phyloP scores from a whole-genome alignment of 768 basidiomycete genomes.

The Hortiboletus campestris region DNA sequence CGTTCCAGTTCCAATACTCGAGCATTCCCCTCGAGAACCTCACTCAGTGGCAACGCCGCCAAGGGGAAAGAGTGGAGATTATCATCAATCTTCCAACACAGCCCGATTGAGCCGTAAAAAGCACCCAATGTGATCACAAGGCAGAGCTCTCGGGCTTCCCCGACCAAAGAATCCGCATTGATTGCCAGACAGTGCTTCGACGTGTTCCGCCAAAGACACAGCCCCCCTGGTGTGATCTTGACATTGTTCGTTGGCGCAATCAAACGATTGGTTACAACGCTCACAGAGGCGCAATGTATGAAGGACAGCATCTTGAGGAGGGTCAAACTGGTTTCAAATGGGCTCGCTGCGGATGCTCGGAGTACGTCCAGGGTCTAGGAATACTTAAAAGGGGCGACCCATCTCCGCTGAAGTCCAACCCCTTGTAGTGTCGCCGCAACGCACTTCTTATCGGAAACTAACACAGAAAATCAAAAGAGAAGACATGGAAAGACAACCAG shows the following conservation, averaged over 20 bases:
- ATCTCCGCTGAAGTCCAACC: background rate
- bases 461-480: background rate
- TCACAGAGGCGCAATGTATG: background rate
- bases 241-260: background rate
- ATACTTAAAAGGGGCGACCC: background rate
- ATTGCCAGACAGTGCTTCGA: background rate
- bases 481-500: slow-evolving; percentile 6
- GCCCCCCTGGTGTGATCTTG: background rate
- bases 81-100: background rate
- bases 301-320: background rate
- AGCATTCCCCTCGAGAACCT: background rate
- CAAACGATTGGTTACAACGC: background rate
- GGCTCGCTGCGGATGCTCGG: background rate
- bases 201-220: background rate
- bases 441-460: background rate
- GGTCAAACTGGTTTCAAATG: background rate
- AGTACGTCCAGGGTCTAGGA: background rate
- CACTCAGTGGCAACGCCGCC: background rate
- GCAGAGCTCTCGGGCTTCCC: background rate
- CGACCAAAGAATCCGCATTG: background rate
- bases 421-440: background rate
- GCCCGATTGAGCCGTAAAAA: background rate
- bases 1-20: background rate
- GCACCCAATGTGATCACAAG: background rate
- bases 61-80: background rate